A percentile compares a stretch with the other conserved stretches of the same genome.
phyloP scores from a whole-genome alignment of 352 stramenopile genomes.

The Globisporangium cederbergense region DNA sequence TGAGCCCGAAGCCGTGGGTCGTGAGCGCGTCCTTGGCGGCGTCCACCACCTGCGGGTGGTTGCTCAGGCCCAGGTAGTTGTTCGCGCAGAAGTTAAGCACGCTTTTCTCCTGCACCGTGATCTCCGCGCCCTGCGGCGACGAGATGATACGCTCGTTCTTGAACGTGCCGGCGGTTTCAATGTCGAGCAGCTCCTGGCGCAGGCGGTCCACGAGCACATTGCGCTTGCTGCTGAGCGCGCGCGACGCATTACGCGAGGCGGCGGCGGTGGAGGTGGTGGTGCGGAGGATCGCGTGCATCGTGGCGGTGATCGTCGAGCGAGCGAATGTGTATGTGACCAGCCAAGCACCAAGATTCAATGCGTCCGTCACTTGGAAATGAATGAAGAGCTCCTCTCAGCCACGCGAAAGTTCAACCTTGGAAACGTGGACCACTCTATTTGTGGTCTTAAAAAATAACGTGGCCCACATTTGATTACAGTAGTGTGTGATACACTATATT shows the following conservation, averaged over 20 bases:
- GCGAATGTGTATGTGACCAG: not conserved
- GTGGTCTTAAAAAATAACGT: no score
- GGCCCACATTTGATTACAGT: not conserved
- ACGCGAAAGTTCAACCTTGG: conserved; percentile 12
- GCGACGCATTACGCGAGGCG: not conserved
- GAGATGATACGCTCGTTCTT: conserved; percentile 90
- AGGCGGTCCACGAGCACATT: conserved; percentile 79
- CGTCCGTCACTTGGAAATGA: conserved; percentile 1
- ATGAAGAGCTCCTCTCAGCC: conserved; percentile 6
- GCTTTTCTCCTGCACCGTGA: conserved; percentile 59
- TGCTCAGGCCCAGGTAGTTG: conserved; percentile 92
- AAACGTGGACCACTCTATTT: not conserved
- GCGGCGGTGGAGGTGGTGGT: not conserved
- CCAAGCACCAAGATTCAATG: conserved; percentile 2
- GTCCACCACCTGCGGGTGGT: conserved; percentile 81
- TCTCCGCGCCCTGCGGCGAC: conserved; percentile 76
- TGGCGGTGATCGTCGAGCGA: not conserved
- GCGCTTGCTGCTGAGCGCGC: conserved; percentile 33
- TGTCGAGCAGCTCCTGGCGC: conserved; percentile 61
- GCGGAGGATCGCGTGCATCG: conserved; percentile 7
- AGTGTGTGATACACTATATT: not conserved
- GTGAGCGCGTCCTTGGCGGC: conserved; percentile 84
- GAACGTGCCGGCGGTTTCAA: conserved; percentile 77
- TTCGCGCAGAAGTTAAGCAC: conserved; percentile 96
- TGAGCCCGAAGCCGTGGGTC: conserved; percentile 88